phyloP scores from a whole-genome alignment of 2,329 filamentous ascomycete species.

The Elsinoe ampelina region DNA sequence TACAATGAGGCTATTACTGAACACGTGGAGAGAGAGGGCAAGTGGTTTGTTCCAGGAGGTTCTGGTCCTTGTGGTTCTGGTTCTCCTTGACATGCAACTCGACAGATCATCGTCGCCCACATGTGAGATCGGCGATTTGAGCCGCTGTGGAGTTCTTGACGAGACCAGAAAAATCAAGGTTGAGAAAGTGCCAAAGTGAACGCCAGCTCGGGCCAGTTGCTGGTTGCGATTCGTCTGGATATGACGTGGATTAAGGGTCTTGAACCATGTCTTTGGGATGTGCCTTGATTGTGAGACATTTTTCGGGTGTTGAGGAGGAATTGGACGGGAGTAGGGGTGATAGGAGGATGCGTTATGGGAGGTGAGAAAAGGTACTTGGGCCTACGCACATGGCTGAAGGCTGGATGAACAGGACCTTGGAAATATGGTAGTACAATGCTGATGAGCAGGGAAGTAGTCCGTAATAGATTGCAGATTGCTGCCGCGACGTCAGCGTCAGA shows the following conservation, averaged over 20 bases:
- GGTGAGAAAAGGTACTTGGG: neutral
- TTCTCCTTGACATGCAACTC: neutral
- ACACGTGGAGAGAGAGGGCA: neutral
- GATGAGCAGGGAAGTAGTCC: neutral
- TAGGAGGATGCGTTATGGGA: neutral
- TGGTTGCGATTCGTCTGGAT: neutral
- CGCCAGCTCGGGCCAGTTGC: constrained; percentile 4
- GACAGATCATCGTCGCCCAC: neutral
- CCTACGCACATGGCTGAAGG: neutral
- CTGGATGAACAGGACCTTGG: neutral
- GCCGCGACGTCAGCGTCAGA: neutral
- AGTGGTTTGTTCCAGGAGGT: neutral
- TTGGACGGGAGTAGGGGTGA: neutral
- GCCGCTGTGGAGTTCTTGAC: constrained; percentile 8
- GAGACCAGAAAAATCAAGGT: neutral
- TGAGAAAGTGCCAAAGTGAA: neutral
- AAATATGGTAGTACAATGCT: neutral
- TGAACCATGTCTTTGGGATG: neutral
- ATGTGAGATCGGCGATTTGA: constrained; percentile 6
- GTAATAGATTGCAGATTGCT: neutral
- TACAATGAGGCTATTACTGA: neutral
- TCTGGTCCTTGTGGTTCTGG: neutral
- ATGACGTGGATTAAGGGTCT: constrained; percentile 6
- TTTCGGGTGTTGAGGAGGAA: neutral
- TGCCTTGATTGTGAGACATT: constrained; percentile 12